These are phyloP conservation scores for Chalciporus pseudorubinellus DNA, from an alignment of 768 basidiomycete genomes.

Conservation along the genomic window DNA sequence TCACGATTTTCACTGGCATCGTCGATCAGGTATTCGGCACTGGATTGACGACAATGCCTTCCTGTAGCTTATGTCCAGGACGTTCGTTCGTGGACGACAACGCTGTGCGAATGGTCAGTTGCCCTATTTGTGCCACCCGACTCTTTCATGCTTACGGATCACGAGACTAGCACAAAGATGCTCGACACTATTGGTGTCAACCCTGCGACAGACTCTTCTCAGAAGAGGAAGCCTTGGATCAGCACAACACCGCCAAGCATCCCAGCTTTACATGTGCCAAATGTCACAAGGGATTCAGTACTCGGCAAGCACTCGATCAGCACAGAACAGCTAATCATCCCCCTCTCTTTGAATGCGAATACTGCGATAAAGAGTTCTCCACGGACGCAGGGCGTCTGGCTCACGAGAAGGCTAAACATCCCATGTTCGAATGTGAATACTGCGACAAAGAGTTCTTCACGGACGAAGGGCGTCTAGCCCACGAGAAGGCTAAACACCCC, in stretches of 20 bases:
- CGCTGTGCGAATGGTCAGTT: constrained; percentile 16
- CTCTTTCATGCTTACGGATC: not conserved
- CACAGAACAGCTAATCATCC: constrained; percentile 14
- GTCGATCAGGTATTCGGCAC: not conserved
- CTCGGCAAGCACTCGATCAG: constrained; percentile 13
- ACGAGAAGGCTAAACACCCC: constrained; percentile 14
- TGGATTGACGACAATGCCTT: constrained; percentile 13
- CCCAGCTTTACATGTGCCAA: not conserved
- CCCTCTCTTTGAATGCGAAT: constrained; percentile 9
- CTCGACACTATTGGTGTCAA: not conserved
- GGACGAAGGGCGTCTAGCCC: constrained; percentile 1
- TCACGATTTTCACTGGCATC: not conserved
- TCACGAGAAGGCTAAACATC: constrained; percentile 15
- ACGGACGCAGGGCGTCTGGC: not conserved
- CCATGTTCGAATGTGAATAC: constrained; percentile 13
- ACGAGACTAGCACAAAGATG: constrained; percentile 10
- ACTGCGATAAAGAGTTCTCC: constrained; percentile 13
- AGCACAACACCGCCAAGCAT: constrained; percentile 13
- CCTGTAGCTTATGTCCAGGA: constrained; percentile 16
- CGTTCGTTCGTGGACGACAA: constrained; percentile 15
- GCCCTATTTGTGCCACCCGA: not conserved
- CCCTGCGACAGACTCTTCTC: constrained; percentile 1
- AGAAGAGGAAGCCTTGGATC: not conserved
- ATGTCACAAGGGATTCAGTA: constrained; percentile 7
- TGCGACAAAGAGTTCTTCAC: constrained; percentile 14